Percentiles rank a stretch among this genome's conserved stretches.
Conservation (phyloP, 306 rosid species). For the Prunus salicina region DNA sequence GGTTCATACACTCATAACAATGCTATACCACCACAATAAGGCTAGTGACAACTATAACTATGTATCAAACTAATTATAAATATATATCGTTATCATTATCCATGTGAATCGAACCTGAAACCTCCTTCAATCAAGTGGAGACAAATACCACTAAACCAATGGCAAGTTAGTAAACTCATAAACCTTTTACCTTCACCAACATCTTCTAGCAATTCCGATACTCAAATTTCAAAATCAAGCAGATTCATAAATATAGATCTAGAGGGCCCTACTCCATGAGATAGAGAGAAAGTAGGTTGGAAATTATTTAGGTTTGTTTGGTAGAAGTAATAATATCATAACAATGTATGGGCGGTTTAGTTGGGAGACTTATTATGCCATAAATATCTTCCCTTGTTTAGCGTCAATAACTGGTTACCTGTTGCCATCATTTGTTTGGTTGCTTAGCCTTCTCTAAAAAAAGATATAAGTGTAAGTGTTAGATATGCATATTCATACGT, state of each 20-base stretch:
- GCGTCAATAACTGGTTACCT: not conserved
- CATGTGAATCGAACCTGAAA: no score
- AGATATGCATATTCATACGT: no score
- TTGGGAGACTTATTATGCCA: not conserved
- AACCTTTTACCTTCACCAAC: not conserved
- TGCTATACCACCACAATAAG: no score
- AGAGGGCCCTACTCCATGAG: conserved; percentile 15
- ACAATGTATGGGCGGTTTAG: not conserved
- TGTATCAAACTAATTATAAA: no score
- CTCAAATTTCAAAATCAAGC: not conserved
- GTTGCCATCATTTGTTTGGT: not conserved
- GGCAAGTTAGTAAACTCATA: not conserved
- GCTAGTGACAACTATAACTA: no score
- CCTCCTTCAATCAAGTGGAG: no score
- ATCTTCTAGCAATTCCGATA: not conserved
- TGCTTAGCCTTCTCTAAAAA: not conserved
- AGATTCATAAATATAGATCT: not conserved
- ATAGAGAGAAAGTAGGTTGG: not conserved
- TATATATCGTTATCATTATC: no score
- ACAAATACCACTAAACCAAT: no score
- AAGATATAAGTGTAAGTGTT: no score
- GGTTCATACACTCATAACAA: no score
- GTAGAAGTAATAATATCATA: conserved; percentile 1
- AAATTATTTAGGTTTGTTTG: conserved; percentile 17
- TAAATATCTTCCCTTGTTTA: not conserved